Conservation (phyloP, 73 alveolate genomes). For the Paramecium sexaurelia region DNA sequence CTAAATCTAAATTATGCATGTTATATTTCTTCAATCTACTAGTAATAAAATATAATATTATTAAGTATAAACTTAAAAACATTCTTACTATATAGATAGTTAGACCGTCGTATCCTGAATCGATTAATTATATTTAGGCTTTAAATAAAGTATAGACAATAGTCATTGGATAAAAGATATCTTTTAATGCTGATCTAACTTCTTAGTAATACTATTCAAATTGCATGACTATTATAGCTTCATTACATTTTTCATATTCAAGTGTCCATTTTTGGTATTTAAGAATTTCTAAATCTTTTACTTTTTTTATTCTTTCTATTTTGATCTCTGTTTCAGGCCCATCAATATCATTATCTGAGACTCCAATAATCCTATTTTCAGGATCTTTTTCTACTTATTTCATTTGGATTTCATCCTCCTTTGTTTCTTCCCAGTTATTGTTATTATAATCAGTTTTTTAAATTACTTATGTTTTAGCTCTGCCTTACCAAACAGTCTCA, state of each 20-base stretch:
- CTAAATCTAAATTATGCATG: slow-evolving; percentile 5
- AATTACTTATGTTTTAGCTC: background rate
- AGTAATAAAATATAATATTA: background rate
- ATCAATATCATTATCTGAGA: background rate
- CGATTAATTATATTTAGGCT: background rate
- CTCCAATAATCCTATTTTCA: slow-evolving; percentile 19
- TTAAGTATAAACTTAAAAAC: slow-evolving; percentile 1
- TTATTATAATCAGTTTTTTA: background rate
- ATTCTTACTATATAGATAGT: background rate
- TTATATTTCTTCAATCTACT: slow-evolving; percentile 33
- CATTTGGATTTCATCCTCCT: background rate
- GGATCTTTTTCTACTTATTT: background rate
- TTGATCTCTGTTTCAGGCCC: background rate
- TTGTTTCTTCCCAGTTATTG: background rate
- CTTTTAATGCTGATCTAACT: slow-evolving; percentile 20
- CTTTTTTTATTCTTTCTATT: background rate
- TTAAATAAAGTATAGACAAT: background rate
- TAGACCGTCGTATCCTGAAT: background rate
- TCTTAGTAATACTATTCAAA: slow-evolving; percentile 11
- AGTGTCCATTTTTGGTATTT: background rate
- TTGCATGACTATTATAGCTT: background rate
- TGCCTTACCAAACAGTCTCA: background rate
- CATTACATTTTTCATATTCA: slow-evolving; percentile 6
- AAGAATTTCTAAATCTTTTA: background rate
- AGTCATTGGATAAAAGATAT: background rate